phyloP scores from a whole-genome alignment of 139 green algal species.

The Closterium sp. region DNA sequence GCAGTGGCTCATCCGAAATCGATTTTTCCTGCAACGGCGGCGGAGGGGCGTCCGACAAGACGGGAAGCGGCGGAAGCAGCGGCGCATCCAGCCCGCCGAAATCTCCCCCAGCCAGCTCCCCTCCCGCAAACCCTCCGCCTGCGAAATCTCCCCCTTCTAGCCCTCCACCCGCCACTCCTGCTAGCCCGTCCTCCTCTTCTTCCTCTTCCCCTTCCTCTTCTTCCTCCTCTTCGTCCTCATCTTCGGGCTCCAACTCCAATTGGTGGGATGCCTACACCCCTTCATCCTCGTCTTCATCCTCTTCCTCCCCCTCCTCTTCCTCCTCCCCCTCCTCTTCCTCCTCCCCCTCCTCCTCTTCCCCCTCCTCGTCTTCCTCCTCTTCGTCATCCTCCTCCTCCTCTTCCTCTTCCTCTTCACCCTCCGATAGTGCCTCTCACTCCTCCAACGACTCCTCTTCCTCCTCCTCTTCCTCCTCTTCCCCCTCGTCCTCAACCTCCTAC shows the following conservation, averaged over 20 bases:
- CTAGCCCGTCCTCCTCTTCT: neutral
- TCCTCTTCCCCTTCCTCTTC: too few species aligned
- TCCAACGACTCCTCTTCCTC: neutral
- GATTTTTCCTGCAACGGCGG: neutral
- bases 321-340: neutral
- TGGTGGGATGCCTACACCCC: too few species aligned
- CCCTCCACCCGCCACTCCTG: neutral
- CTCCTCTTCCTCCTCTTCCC: neutral
- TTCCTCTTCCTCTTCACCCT: neutral
- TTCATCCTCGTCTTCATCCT: neutral
- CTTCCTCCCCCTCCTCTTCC: neutral
- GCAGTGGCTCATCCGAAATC: neutral
- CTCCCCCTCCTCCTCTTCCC: neutral
- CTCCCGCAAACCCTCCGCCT: too few species aligned
- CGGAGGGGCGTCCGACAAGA: too few species aligned
- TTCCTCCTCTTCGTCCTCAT: too few species aligned
- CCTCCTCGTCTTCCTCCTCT: neutral
- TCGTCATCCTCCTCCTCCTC: neutral
- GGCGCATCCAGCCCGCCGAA: neutral
- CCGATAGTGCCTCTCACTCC: neutral
- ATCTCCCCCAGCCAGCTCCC: neutral
- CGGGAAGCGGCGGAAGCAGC: neutral
- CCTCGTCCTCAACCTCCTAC: neutral
- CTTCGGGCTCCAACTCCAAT: neutral
- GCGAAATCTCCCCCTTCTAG: neutral